Evolutionary conservation across 768 basidiomycete species (phyloP), one percentile per base, ranked within the genome.

Genomic region (Collybiopsis confluens): DNA sequence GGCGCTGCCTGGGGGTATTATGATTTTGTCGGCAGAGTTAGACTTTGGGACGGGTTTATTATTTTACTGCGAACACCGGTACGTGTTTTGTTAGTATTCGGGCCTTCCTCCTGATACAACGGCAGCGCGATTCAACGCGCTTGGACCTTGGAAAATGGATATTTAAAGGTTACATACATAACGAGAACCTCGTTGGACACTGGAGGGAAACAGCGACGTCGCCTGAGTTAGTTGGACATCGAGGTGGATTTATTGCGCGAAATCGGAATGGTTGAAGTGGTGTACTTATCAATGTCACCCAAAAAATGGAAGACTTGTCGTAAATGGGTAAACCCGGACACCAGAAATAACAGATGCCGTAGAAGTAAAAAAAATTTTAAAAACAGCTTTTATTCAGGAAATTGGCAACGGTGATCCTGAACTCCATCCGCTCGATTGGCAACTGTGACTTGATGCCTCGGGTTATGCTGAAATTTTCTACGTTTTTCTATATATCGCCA

Each of bases 131-230:
- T 56, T 60, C 68, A 21, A 62, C 45, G 3, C 58, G 68, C 44
- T 59, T 50, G 30, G 49, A 65, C 46, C 54, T 65, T 13, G 78
- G 80, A 10, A 71, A 64, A 26, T 81, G 73, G 77, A 61, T 81
- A 48, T 81, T 81, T 49, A 77, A 70, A 55, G 79, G 80, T 46
- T 81, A 82, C 59, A 54, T 81, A 42, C 72, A 81, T 48, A 71
- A 70, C 57, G 64, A 67, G 26, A 80, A 75, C 61, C 65, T 82
- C 36, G 78, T 78, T 35, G 81, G 80, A 33, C 70, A 77, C 20
- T 80, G 80, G 80, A 73, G 80, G 49, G 79, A 79, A 55, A 79
- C 75, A 20, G 64, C 65, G 37, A 80, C 74, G 1, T 62, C 64
- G 23, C 60, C 64, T 16, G 63, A 70, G 48, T 60, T 61, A 21